These are phyloP conservation scores for Populus pruinosa DNA, from an alignment of 345 rosid species.

Conservation along the genomic window DNA sequence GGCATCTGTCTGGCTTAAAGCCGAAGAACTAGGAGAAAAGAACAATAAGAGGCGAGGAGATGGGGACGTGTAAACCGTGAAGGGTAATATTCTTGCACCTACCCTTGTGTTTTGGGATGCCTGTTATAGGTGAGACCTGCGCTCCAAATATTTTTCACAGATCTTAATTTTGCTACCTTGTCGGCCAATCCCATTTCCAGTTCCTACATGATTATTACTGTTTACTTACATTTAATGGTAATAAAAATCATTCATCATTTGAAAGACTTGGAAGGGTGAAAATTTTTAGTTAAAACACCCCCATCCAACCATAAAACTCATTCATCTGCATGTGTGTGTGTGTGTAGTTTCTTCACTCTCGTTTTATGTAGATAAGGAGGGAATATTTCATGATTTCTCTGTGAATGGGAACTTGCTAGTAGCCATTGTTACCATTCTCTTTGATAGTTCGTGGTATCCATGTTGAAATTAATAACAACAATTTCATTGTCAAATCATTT, in stretches of 20 bases:
- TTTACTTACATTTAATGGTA: neutral
- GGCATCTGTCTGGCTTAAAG: slow-evolving; percentile 7
- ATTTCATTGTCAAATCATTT: neutral
- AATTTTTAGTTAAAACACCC: too few relatives aligned
- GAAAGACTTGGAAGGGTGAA: too few relatives aligned
- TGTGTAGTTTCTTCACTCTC: too few relatives aligned
- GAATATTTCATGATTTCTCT: too few relatives aligned
- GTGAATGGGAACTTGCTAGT: too few relatives aligned
- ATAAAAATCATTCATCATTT: too few relatives aligned
- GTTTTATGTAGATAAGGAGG: too few relatives aligned
- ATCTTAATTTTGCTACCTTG: neutral
- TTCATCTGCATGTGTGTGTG: too few relatives aligned
- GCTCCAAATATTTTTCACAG: neutral
- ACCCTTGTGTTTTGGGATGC: slow-evolving; percentile 30
- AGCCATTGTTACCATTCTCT: neutral
- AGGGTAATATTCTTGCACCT: slow-evolving; percentile 36
- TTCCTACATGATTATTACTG: neutral
- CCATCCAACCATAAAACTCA: too few relatives aligned
- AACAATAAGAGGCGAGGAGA: slow-evolving; percentile 5
- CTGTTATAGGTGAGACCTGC: neutral
- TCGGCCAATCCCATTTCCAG: neutral
- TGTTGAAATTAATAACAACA: too few relatives aligned
- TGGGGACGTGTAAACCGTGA: slow-evolving; percentile 40
- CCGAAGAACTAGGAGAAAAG: slow-evolving; percentile 10
- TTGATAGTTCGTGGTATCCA: too few relatives aligned